phyloP scores from a whole-genome alignment of 139 green algal species.

The Tetradesmus obliquus region DNA sequence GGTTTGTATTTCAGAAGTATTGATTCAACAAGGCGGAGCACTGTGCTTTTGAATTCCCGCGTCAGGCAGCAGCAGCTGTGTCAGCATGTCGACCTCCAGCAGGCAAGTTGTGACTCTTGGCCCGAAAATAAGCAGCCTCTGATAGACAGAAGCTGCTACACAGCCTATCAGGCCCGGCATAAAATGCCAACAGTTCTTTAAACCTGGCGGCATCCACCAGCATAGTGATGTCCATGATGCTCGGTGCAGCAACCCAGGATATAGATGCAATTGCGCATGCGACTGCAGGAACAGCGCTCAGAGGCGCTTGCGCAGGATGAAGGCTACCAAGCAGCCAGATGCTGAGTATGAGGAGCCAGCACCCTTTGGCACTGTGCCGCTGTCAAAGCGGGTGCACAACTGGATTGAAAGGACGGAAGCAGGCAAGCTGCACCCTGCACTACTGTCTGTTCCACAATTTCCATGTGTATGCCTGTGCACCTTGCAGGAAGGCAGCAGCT shows the following conservation, averaged over 20 bases:
- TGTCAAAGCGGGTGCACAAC: conserved; percentile 23
- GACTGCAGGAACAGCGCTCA: background rate
- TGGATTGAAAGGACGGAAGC: conserved; percentile 12
- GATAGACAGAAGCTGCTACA: no score
- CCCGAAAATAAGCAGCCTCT: background rate
- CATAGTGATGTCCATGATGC: no score
- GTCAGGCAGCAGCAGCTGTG: background rate
- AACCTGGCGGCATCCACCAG: no score
- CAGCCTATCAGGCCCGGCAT: no score
- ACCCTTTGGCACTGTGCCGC: conserved; percentile 10
- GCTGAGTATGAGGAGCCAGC: background rate
- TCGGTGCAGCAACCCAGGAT: no score
- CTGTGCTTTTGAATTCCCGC: background rate
- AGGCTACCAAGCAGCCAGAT: background rate
- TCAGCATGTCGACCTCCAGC: background rate
- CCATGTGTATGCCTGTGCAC: background rate
- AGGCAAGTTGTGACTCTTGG: background rate
- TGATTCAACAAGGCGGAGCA: background rate
- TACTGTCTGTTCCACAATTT: background rate
- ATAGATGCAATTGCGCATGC: background rate
- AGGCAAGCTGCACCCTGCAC: background rate
- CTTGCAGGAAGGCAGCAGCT: background rate
- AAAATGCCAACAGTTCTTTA: no score
- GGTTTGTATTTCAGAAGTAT: background rate
- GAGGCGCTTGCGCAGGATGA: background rate